phyloP scores from a whole-genome alignment of 2,329 filamentous ascomycete genomes.

The Dactylellina sp. region DNA sequence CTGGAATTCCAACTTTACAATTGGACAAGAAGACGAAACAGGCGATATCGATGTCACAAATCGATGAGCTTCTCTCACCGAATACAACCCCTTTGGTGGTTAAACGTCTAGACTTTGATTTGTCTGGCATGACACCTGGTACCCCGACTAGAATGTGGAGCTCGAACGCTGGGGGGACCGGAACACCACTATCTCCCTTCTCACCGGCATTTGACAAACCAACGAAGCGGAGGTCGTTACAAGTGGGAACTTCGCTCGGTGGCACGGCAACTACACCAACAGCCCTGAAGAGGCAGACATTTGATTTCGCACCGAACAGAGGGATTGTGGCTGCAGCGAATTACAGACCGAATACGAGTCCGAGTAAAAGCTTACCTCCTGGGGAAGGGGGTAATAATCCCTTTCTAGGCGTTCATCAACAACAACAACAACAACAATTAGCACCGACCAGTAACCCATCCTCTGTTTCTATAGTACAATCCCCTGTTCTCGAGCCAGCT shows the following conservation, averaged over 20 bases:
- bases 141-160: conserved; percentile 38
- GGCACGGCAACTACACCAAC: conserved; percentile 24
- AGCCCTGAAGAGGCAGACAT: conserved; percentile 41
- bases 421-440: background rate
- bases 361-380: conserved; percentile 19
- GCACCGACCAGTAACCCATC: conserved; percentile 30
- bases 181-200: conserved; percentile 29
- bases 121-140: conserved; percentile 23
- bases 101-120: conserved; percentile 50
- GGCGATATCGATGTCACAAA: conserved; percentile 47
- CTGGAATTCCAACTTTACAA: conserved; percentile 23
- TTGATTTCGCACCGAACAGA: conserved; percentile 39
- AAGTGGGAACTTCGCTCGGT: conserved; percentile 20
- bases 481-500: conserved; percentile 13
- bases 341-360: conserved; percentile 43
- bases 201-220: conserved; percentile 29
- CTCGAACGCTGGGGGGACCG: background rate
- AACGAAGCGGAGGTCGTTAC: conserved; percentile 37
- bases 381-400: background rate
- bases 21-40: conserved; percentile 45
- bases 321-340: background rate
- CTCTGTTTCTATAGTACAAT: background rate
- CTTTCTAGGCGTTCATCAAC: conserved; percentile 12
- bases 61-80: conserved; percentile 49
- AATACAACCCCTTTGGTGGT: conserved; percentile 31